These are phyloP conservation scores for Eucalyptus polyanthemos DNA, from an alignment of 345 rosid genomes.

Conservation along the genomic window DNA sequence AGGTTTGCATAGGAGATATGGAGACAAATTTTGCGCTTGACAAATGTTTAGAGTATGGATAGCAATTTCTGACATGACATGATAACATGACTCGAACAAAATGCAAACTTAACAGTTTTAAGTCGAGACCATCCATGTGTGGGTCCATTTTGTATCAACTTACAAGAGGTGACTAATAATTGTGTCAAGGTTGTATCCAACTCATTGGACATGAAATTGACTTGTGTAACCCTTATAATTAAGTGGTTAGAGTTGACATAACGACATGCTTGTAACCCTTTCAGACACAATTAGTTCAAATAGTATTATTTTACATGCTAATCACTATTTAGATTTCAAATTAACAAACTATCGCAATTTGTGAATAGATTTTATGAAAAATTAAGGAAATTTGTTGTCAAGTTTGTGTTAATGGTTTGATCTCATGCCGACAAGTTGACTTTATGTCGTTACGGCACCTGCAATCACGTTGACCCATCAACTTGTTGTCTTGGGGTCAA, in stretches of 20 bases:
- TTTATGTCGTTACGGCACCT: background rate
- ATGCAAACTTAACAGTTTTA: background rate
- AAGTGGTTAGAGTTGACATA: background rate
- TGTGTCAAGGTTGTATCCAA: background rate
- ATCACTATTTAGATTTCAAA: background rate
- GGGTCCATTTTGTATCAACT: background rate
- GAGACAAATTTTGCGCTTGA: background rate
- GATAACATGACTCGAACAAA: background rate
- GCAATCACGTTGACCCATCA: background rate
- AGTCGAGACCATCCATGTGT: background rate
- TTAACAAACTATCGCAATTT: background rate
- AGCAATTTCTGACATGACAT: background rate
- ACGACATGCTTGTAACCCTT: fast-evolving
- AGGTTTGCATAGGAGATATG: background rate
- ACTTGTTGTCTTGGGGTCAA: background rate
- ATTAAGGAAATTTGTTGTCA: background rate
- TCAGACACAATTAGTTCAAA: background rate
- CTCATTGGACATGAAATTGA: background rate
- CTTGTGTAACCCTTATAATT: background rate
- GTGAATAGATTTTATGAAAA: background rate
- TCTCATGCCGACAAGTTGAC: background rate
- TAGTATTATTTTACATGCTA: background rate
- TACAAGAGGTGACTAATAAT: background rate
- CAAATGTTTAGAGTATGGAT: background rate
- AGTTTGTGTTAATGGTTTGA: background rate